phyloP scores from a whole-genome alignment of 164 flowering plant species.

The Cinnamomum chago region DNA sequence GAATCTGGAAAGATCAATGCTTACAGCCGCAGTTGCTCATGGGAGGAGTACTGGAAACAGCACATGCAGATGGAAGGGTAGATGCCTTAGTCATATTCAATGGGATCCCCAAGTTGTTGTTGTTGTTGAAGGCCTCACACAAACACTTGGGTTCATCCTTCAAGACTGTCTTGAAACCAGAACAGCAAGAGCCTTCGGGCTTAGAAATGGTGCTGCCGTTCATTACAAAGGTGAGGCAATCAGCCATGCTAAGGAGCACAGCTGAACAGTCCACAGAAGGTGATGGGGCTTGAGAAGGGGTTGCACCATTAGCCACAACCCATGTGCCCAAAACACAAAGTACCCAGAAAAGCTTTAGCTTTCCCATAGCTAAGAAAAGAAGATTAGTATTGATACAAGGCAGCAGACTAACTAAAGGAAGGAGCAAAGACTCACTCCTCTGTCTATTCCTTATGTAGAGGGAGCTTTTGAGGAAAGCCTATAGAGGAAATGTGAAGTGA shows the following conservation, averaged over 20 bases:
- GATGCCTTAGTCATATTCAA: conserved; percentile 54
- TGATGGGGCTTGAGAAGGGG: conserved; percentile 19
- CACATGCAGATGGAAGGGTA: conserved; percentile 59
- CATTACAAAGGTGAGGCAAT: conserved; percentile 52
- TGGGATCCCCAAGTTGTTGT: conserved; percentile 48
- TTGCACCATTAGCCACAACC: conserved; percentile 15
- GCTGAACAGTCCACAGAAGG: conserved; percentile 59
- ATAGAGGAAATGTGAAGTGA: neutral
- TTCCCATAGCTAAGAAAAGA: conserved; percentile 3
- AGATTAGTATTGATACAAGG: neutral
- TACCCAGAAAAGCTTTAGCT: conserved; percentile 5
- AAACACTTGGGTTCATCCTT: conserved; percentile 48
- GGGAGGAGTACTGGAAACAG: conserved; percentile 39
- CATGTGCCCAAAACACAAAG: conserved; percentile 8
- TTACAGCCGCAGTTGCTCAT: conserved; percentile 40
- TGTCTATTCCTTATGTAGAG: neutral
- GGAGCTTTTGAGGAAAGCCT: neutral
- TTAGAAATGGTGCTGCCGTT: conserved; percentile 43
- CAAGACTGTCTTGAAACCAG: conserved; percentile 61
- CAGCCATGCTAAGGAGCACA: conserved; percentile 47
- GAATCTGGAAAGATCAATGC: conserved; percentile 7
- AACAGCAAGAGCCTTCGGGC: conserved; percentile 60
- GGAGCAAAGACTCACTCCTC: neutral
- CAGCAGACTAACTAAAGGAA: neutral
- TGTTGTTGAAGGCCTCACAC: conserved; percentile 51